Conservation (phyloP, 2,329 filamentous ascomycete genomes). For the Hypoxylon sp. region DNA sequence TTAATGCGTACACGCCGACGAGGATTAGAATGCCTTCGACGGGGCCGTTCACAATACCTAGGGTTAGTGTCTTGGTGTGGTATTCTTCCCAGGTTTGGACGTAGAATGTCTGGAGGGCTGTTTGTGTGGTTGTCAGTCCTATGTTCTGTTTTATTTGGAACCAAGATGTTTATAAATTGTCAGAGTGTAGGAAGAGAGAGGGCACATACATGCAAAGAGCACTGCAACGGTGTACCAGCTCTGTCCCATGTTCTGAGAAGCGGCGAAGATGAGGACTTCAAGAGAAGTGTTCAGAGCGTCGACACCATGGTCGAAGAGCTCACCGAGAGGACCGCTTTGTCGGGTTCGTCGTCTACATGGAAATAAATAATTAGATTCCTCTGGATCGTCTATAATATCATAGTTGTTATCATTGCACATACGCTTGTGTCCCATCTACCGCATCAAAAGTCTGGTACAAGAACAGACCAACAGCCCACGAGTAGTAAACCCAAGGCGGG, state of each 20-base stretch:
- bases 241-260: conserved; percentile 91
- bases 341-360: conserved; percentile 76
- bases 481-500: conserved; percentile 92
- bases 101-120: conserved; percentile 90
- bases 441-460: conserved; percentile 99
- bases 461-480: conserved; percentile 89
- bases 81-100: conserved; percentile 99
- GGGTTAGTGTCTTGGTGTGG: conserved; percentile 93
- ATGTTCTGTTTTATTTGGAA: background rate
- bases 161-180: too few relatives aligned
- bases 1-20: conserved; percentile 81
- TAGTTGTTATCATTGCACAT: conserved; percentile 50
- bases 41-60: conserved; percentile 91
- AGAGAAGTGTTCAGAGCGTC: conserved; percentile 97
- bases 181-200: background rate
- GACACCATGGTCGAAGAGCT: conserved; percentile 97
- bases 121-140: conserved; percentile 47
- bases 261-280: conserved; percentile 90
- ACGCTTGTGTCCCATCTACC: conserved; percentile 93
- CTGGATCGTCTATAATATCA: background rate
- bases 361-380: conserved; percentile 18
- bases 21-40: conserved; percentile 93
- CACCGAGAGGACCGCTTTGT: conserved; percentile 92
- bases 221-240: conserved; percentile 86
- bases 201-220: conserved; percentile 77